These are phyloP conservation scores for Debaryomycetaceae sp. DNA, from an alignment of 1,139 yeast species.

Conservation along the genomic window DNA sequence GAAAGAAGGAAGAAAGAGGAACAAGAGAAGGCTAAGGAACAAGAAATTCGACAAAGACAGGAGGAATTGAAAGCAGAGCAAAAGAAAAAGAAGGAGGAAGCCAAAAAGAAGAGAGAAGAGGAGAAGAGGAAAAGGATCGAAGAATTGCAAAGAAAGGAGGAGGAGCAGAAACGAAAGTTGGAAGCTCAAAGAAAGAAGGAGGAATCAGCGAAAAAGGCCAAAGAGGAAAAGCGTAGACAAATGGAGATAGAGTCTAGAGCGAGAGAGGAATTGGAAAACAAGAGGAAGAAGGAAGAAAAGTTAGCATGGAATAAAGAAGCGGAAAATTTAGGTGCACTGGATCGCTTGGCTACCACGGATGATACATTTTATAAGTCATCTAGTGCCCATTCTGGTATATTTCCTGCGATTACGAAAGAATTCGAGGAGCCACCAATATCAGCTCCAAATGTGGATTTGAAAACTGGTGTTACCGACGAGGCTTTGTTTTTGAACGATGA, in stretches of 20 bases:
- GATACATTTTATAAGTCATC: neutral
- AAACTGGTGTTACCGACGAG: neutral
- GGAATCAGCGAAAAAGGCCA: slow-evolving; percentile 36
- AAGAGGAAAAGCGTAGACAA: slow-evolving; percentile 47
- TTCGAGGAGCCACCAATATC: neutral
- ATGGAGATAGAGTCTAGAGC: slow-evolving; percentile 39
- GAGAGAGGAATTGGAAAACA: slow-evolving; percentile 41
- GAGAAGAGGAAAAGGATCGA: slow-evolving; percentile 46
- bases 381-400: neutral
- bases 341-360: neutral
- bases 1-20: slow-evolving; percentile 61
- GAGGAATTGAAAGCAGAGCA: slow-evolving; percentile 44
- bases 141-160: slow-evolving; percentile 42
- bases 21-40: slow-evolving; percentile 40
- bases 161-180: slow-evolving; percentile 36
- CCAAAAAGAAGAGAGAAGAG: slow-evolving; percentile 49
- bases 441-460: neutral
- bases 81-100: slow-evolving; percentile 46
- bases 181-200: slow-evolving; percentile 52
- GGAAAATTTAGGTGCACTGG: slow-evolving; percentile 12
- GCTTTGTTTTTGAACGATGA: neutral
- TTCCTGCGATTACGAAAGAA: neutral
- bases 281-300: slow-evolving; percentile 40
- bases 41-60: slow-evolving; percentile 29
- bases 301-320: neutral